phyloP scores from a whole-genome alignment of 371 early-diverging fungal species.

The Umbelopsis sp. region DNA sequence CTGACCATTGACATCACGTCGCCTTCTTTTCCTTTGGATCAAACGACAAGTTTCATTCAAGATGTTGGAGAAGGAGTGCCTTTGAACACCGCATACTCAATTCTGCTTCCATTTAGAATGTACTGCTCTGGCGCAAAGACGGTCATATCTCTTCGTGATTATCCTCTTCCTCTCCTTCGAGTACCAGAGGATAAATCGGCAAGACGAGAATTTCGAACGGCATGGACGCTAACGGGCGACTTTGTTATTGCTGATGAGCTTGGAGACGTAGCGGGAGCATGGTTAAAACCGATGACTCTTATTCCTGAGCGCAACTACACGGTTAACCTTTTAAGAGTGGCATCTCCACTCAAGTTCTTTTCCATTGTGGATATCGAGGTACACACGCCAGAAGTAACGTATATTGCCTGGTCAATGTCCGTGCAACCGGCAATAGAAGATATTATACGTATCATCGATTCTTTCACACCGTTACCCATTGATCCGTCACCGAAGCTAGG shows the following conservation, averaged over 20 bases:
- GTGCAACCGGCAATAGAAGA: constrained; percentile 64
- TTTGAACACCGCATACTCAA: constrained; percentile 41
- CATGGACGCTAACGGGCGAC: constrained; percentile 35
- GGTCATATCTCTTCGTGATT: constrained; percentile 55
- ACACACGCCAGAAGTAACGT: constrained; percentile 25
- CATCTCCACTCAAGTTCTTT: constrained; percentile 66
- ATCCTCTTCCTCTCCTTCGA: constrained; percentile 52
- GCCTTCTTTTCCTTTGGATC: constrained; percentile 39
- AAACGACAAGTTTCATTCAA: constrained; percentile 55
- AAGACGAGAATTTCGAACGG: background rate
- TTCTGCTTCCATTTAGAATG: constrained; percentile 56
- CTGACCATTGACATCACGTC: constrained; percentile 32
- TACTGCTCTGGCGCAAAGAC: constrained; percentile 37
- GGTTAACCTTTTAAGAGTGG: constrained; percentile 43
- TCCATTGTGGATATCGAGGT: constrained; percentile 44
- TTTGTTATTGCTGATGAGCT: constrained; percentile 37
- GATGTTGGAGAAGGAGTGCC: constrained; percentile 59
- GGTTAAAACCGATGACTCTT: constrained; percentile 23
- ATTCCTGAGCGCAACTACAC: constrained; percentile 26
- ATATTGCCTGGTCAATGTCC: constrained; percentile 55
- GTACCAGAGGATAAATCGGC: constrained; percentile 23
- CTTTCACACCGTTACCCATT: constrained; percentile 50
- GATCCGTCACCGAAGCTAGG: constrained; percentile 66
- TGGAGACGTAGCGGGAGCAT: constrained; percentile 29
- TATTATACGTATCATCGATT: constrained; percentile 57